Evolutionary conservation across 2,329 filamentous ascomycete species (phyloP).

Genomic region (Sphaceloma murrayae): DNA sequence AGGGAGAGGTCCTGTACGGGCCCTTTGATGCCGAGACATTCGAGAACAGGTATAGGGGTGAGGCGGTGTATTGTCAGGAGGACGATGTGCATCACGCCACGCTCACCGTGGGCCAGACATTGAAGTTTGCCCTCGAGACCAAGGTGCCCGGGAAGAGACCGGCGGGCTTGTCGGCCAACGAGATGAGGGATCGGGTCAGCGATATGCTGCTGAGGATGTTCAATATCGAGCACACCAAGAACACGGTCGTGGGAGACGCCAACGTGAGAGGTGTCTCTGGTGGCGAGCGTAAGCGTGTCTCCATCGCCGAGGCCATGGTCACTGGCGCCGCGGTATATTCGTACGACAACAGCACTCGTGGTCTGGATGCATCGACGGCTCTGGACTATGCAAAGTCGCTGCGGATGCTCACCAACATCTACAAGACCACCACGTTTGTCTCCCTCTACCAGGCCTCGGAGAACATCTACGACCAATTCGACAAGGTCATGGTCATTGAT

Average conservation of each 20-base stretch:
- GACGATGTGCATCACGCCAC: conserved; percentile 81
- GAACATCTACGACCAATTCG: conserved; percentile 53
- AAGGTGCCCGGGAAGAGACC: conserved; percentile 77
- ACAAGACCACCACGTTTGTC: conserved; percentile 75
- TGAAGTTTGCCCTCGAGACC: conserved; percentile 73
- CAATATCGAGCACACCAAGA: conserved; percentile 79
- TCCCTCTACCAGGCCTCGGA: conserved; percentile 80
- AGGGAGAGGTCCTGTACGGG: conserved; percentile 68
- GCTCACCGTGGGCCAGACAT: conserved; percentile 76
- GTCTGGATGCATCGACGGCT: conserved; percentile 41
- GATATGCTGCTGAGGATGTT: conserved; percentile 78
- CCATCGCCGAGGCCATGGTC: conserved; percentile 42
- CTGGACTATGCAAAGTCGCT: conserved; percentile 41
- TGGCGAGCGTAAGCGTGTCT: conserved; percentile 41
- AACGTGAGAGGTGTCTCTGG: conserved; percentile 64
- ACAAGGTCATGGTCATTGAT: conserved; percentile 77
- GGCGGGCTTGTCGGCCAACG: conserved; percentile 58
- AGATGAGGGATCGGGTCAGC: conserved; percentile 69
- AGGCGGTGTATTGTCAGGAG: conserved; percentile 78
- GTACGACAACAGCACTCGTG: conserved; percentile 41
- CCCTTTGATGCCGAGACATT: conserved; percentile 64
- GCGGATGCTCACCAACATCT: conserved; percentile 64
- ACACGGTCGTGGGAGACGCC: conserved; percentile 75
- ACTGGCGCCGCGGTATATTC: conserved; percentile 32
- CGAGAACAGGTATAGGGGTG: conserved; percentile 60